Base-by-base conservation (phyloP, 768 basidiomycete genomes). In the Lentinus tigrinus region DNA sequence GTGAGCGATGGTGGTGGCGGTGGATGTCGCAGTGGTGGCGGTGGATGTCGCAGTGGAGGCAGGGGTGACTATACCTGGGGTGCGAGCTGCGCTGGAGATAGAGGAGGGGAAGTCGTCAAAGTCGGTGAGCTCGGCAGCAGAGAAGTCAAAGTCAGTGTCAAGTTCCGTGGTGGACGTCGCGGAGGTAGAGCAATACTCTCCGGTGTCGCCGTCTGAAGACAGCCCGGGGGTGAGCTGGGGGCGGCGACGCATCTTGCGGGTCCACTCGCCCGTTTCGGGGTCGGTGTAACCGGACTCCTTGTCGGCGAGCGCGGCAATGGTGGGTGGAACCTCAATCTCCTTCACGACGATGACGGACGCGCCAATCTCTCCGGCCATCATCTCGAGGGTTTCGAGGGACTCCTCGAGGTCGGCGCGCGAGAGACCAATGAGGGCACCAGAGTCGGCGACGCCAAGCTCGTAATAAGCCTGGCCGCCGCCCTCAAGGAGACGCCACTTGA, bases 281-380 rank as follows among this genome's bases (percentile, higher is more conserved):
- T 70, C 67, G 42, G 68, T 67, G 70, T 54, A 77, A 71, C 31
- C 77, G 61, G 23, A 70, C 72, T 42, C 56, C 38, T 66, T 66
- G 56, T 74, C 75, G 0, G 70, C 72, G n/a, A 73, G 47, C 16
- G 61, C 67, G 6, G 68, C 70, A 64, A 87, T 73, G 11, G 75
- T 78, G 0, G 78, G 80, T 0, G 87, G 87, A 0, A 94, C 85
- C 64, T 90, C 88, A 27, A 96, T 85, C 68, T 95, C 92, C 74
- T 92, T 93, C 16, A 95, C 88, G 27, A 97, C 85, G 47, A 95
- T 85, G 55, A 97, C 93, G 24, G 91, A 91, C 0, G 93, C 95
- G 1, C 93, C 94, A 39, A 98, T 89, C 68, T 96, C 94, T 24
- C 88, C 85, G 0, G 95, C 94, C 95, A 98, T 98, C 77, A 85